Evolutionary conservation across 345 rosid genomes (phyloP).

Genomic region (Salix caprea): DNA sequence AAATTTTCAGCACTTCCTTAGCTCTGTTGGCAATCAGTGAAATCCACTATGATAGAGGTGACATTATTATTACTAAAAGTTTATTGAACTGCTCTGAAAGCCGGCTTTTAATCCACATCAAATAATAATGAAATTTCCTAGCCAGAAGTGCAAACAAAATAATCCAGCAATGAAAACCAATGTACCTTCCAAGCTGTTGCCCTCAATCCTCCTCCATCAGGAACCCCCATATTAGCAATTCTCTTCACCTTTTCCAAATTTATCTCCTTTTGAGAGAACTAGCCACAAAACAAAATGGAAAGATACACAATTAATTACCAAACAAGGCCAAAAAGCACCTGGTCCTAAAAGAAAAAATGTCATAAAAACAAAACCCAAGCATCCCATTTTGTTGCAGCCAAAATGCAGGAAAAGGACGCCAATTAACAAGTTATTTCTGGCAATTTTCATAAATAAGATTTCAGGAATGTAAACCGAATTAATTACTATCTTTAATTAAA

Average conservation of each 20-base stretch:
- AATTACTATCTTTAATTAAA: too few species aligned
- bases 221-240: slow-evolving; percentile 50
- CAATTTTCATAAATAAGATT: too few species aligned
- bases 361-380: not conserved
- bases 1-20: not conserved
- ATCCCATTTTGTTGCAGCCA: not conserved
- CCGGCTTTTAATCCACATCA: not conserved
- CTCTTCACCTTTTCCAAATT: slow-evolving; percentile 58
- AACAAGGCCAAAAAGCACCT: not conserved
- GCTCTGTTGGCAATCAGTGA: not conserved
- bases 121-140: not conserved
- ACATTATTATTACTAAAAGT: not conserved
- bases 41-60: not conserved
- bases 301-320: not conserved
- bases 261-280: slow-evolving; percentile 56
- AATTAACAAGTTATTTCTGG: not conserved
- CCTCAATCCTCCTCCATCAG: slow-evolving; percentile 54
- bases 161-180: not conserved
- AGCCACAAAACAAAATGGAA: slow-evolving; percentile 8
- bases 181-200: slow-evolving; percentile 68
- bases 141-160: not conserved
- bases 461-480: too few species aligned
- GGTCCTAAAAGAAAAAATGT: not conserved
- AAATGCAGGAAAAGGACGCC: not conserved
- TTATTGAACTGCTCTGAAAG: not conserved